Evolutionary conservation across 257 asterid species (phyloP).

Genomic region (Salvia miltiorrhiza): DNA sequence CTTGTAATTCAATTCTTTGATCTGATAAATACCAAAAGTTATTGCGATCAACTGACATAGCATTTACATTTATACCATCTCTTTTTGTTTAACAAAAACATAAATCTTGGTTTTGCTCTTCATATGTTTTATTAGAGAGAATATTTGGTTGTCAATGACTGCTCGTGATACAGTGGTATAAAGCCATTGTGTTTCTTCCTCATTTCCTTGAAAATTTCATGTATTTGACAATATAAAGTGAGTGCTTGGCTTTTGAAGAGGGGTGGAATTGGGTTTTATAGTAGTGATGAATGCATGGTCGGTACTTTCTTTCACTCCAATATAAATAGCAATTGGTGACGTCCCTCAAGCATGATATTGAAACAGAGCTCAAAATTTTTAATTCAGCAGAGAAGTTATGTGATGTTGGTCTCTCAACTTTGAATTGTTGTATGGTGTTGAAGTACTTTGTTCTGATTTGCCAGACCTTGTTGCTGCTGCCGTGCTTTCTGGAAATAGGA

Average conservation of each 20-base stretch:
- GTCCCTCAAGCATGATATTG: not conserved
- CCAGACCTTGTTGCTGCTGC: slow-evolving; percentile 89
- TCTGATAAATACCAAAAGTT: not conserved
- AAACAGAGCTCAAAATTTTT: not conserved
- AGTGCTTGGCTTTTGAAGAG: not conserved
- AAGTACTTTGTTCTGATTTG: slow-evolving; percentile 17
- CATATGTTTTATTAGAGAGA: too few relatives aligned
- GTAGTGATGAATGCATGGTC: not conserved
- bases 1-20: too few relatives aligned
- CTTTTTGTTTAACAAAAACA: not conserved
- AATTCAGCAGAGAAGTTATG: not conserved
- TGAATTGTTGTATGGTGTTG: not conserved
- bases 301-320: not conserved
- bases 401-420: not conserved
- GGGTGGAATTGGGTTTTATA: not conserved
- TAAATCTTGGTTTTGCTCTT: not conserved
- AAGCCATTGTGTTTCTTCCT: not conserved
- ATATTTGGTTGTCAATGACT: not conserved
- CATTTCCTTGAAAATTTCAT: too few relatives aligned
- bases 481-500: slow-evolving; percentile 89
- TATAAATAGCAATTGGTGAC: not conserved
- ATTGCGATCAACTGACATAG: not conserved
- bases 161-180: not conserved
- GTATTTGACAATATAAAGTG: not conserved
- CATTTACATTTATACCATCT: not conserved